Evolutionary conservation across 169 alveolate species (phyloP), one percentile per base, ranked within the genome.

Genomic region (Plasmodium gonderi): DNA sequence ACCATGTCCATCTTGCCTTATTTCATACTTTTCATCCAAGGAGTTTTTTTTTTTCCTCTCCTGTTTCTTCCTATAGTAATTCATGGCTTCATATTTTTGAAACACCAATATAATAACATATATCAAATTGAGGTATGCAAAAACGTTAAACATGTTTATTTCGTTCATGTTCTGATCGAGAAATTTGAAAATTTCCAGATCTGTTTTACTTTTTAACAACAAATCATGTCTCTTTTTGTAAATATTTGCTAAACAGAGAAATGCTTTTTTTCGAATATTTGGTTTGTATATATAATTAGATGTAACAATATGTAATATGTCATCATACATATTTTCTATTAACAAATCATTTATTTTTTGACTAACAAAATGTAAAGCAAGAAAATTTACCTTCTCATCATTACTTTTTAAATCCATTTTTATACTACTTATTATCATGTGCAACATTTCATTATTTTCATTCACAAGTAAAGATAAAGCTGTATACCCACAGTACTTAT

Each of bases 401-500:
- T 47, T 69, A 77, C 54, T 67, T 54, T 93, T 95, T 47, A 94
- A 47, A 49, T 96, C 98, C 12, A 85, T 90, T 79, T 83, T 69
- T 3, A 94, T 80, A 0, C 96, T 91, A 79, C 96, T 94, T 64
- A 94, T 92, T 60, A 90, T 92, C 47, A 96, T 89, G 45, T 96
- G 79, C 47, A 95, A 91, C 64, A 96, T 85, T 26, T 97, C 98
- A 47, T 91, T 77, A 36, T 96, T 94, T 47, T 98, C 98, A 60
- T 93, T 93, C 33, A 98, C 95, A 82, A 98, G 92, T 1, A 98
- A 91, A 36, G 98, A 97, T 79, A 98, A 97, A 6, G 99, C 99
- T 91, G 98, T 98, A 91, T 98, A 99, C 0, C 99, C 99, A 40
- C 99, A 97, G 85, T 96, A 96, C 91, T 98, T 98, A 95, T 98